A percentile compares a stretch with the other conserved stretches of the same genome.
Evolutionary conservation across 2,329 filamentous ascomycete species (phyloP).

Genomic region (Penicillium palitans): DNA sequence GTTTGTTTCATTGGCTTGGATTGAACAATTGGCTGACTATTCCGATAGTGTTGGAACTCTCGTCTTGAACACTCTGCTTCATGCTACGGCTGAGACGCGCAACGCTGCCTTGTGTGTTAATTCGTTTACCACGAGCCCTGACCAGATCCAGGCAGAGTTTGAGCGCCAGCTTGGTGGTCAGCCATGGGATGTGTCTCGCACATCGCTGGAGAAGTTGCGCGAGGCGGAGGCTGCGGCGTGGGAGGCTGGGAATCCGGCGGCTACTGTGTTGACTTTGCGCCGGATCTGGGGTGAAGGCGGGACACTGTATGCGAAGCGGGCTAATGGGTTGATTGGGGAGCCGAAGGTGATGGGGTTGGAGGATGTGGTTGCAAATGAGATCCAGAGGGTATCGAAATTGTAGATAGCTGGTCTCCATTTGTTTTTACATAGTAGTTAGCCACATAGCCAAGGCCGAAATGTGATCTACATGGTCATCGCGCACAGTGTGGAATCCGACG

Average conservation of each 20-base stretch:
- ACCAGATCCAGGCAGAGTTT: slow-evolving; percentile 65
- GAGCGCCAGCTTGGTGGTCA: slow-evolving; percentile 62
- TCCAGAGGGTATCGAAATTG: slow-evolving; percentile 16
- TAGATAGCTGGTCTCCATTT: slow-evolving; percentile 1
- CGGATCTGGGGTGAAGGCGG: slow-evolving; percentile 73
- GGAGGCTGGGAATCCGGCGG: slow-evolving; percentile 53
- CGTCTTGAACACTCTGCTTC: slow-evolving; percentile 61
- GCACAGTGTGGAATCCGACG: background rate
- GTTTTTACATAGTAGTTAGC: background rate
- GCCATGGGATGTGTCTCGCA: slow-evolving; percentile 57
- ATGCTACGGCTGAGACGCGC: slow-evolving; percentile 51
- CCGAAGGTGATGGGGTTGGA: slow-evolving; percentile 56
- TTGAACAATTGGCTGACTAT: slow-evolving; percentile 4
- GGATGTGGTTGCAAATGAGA: slow-evolving; percentile 43
- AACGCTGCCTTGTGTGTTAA: slow-evolving; percentile 66
- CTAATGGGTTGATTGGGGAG: slow-evolving; percentile 62
- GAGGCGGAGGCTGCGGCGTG: slow-evolving; percentile 61
- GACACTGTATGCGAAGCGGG: slow-evolving; percentile 67
- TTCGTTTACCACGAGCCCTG: slow-evolving; percentile 67
- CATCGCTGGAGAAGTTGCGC: slow-evolving; percentile 55
- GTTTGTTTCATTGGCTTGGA: background rate
- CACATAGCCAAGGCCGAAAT: background rate
- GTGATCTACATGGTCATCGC: background rate
- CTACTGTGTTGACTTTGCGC: slow-evolving; percentile 60
- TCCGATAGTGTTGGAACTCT: slow-evolving; percentile 62